Percentiles rank a stretch among this genome's conserved stretches.
These are phyloP conservation scores for Gentiana straminea DNA, from an alignment of 257 asterid genomes.

Conservation along the genomic window DNA sequence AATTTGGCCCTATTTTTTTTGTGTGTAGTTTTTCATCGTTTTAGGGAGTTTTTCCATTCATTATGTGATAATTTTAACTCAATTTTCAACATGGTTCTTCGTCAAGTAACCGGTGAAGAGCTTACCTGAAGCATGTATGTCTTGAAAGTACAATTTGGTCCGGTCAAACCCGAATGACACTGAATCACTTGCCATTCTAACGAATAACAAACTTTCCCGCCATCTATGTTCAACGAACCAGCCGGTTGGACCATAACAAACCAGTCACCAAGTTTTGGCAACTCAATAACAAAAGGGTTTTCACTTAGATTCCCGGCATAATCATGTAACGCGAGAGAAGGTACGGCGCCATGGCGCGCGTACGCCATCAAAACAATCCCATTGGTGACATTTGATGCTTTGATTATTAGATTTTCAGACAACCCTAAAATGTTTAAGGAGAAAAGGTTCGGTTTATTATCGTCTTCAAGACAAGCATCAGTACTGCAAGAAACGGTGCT, in stretches of 20 bases:
- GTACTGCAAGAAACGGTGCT: conserved; percentile 45
- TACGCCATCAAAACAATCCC: conserved; percentile 42
- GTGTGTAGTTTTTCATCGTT: no score
- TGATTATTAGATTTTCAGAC: conserved; percentile 46
- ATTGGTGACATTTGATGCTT: conserved; percentile 39
- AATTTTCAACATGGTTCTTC: no score
- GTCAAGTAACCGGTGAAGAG: neutral
- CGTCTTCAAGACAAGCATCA: conserved; percentile 43
- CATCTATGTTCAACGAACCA: conserved; percentile 28
- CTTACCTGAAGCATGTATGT: conserved; percentile 73
- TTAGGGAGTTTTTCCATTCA: no score
- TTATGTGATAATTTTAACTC: no score
- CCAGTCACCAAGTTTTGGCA: conserved; percentile 85
- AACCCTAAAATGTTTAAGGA: conserved; percentile 52
- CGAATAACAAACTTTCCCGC: conserved; percentile 43
- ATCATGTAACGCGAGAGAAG: conserved; percentile 47
- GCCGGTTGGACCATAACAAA: conserved; percentile 45
- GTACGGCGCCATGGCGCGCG: conserved; percentile 55
- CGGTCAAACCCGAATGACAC: conserved; percentile 76
- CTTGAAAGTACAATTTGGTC: conserved; percentile 69
- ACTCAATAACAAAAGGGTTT: conserved; percentile 45
- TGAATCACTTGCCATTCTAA: conserved; percentile 57
- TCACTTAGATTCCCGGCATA: conserved; percentile 55
- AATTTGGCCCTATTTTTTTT: conserved; percentile 37
- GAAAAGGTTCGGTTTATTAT: conserved; percentile 27